Base-by-base conservation (phyloP, 495 filamentous ascomycete genomes). In the Penicillium maclennaniae region DNA sequence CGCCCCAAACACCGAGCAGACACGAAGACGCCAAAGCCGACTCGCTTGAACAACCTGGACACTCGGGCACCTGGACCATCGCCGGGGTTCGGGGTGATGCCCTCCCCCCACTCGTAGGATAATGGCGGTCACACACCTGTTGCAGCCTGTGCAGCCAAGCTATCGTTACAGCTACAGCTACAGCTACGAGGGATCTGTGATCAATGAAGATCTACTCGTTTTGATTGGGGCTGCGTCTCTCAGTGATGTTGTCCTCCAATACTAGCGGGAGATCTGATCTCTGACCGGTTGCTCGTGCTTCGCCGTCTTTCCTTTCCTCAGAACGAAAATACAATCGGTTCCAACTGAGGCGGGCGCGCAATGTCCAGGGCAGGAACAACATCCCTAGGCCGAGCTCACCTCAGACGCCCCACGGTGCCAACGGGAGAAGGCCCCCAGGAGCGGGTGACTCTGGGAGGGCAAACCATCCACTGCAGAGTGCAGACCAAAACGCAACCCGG, bases 181-280 rank as follows among this genome's bases (percentile, higher is more conserved):
- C 27, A 31, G 27, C 27, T 31, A 31, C 10, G 8, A 31, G 31
- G 31, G 38, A 34, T 19, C 20, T 49, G 23, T 58, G 48, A 55
- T 54, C 55, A 47, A 43, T 38, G 38, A 40, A 40, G 38, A 40
- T 41, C 40, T 48, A 37, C 42, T 21, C 41, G 60, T 62, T 62
- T 53, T 48, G 56, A 62, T 62, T 62, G 54, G 60, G 60, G 53
- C 60, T 53, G 59, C 51, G 37, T 58, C 37, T 53, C n/a, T 46
- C 37, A 38, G 23, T 51, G 53, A 37, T 49, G 38, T 7, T 40
- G n/a, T 9, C 31, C 16, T 31, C 28, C 45, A 47, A 38, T 46
- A 23, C 45, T 48, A 46, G 28, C 47, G 31, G 26, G 45, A 44
- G 47, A 58, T 56, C 48, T 56, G 56, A 59, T 59, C 17, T 49